These are phyloP conservation scores for Talaromyces funiculosus DNA, from an alignment of 2,329 filamentous ascomycete species.

Conservation along the genomic window DNA sequence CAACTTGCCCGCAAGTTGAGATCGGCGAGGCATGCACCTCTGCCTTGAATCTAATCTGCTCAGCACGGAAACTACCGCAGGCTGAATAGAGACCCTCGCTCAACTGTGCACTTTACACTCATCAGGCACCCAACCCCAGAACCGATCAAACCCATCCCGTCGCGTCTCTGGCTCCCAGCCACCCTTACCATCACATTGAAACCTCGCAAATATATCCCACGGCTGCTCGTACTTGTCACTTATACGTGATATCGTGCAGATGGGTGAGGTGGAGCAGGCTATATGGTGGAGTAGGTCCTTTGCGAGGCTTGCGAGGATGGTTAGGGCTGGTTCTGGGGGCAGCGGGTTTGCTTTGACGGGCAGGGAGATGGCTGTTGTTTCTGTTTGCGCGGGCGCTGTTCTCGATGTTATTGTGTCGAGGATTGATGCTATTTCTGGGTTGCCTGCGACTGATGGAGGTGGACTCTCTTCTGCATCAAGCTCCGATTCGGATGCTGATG, in stretches of 20 bases:
- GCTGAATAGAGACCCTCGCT: background rate
- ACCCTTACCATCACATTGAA: constrained; percentile 2
- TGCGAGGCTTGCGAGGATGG: background rate
- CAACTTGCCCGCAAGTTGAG: background rate
- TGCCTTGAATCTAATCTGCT: background rate
- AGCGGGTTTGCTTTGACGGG: background rate
- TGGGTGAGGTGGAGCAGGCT: constrained; percentile 7
- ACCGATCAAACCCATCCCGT: constrained; percentile 2
- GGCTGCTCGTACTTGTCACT: constrained; percentile 1
- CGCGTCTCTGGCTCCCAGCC: background rate
- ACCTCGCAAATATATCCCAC: constrained; percentile 6
- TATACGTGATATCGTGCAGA: background rate
- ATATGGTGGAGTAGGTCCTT: background rate
- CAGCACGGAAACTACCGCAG: too few species aligned
- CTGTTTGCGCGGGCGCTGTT: background rate
- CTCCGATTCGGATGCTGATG: background rate
- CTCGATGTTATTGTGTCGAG: background rate
- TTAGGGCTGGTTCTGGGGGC: background rate
- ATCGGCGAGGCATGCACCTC: background rate
- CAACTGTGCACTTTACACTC: background rate
- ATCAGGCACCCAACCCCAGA: constrained; percentile 9
- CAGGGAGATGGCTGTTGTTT: background rate
- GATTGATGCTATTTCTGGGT: background rate
- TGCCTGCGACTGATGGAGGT: background rate
- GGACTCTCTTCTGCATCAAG: background rate